Base-by-base conservation (phyloP, 495 filamentous ascomycete genomes). In the Delitschia confertaspora region DNA sequence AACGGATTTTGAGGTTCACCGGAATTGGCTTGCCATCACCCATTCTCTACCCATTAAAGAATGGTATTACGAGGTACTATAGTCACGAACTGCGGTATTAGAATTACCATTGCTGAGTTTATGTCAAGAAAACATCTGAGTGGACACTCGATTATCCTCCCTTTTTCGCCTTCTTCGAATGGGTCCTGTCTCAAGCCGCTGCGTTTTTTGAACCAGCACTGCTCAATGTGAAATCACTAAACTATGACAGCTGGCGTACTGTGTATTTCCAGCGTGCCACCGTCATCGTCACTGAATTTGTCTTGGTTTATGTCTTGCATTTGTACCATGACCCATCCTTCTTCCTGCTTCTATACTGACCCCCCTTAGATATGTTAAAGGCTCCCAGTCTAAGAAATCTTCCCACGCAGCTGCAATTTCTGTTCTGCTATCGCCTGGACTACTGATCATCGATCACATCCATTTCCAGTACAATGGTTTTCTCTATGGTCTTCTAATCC, bases 381-480 rank as follows among this genome's bases (percentile, higher is more conserved):
- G 76, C n/a, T 71, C 74, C 2, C 71, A 78, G 30, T 72, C 76
- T 6, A 91, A 80, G 59, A 75, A 78, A n/a, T 75, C 83, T n/a
- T 78, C 85, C 0, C 86, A 95, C 56, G 82, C 82, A 6, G 84
- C 85, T 26, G 88, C 88, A 21, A 72, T 95, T 26, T 95, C 89
- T 0, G 80, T 98, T 38, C 66, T 96, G 11, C 74, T 96, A 23
- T 95, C 88, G 2, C 91, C 91, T 2, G 91, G 89, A 21, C 74
- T 98, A 8, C 69, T 98, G 33, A 93, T 98, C 56, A 95, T 98
- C 61, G 91, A 98, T 58, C 91, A 98, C 60, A 93, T 98, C 49
- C 91, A 98, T 61, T 98, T 98, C 65, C 91, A 98, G 66, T 96
- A 98, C 69, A 98, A 98, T 64, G 91, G 91, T 38, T 88, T 88